Evolutionary conservation across 2,329 filamentous ascomycete genomes (phyloP).

Genomic region (Pochonia chlamydosporia): DNA sequence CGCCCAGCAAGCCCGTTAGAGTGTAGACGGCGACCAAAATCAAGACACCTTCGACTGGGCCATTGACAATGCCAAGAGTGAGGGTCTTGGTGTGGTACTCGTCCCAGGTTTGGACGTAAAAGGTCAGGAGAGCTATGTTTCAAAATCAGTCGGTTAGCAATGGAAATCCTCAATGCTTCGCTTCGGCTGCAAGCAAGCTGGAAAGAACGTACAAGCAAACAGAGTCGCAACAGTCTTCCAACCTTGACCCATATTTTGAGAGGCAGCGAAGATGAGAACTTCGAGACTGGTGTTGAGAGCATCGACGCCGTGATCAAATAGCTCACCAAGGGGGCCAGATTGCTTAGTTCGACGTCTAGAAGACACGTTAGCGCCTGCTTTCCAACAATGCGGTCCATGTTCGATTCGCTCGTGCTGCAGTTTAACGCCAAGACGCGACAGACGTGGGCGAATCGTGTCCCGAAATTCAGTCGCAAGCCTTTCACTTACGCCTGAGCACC

Average conservation of each 20-base stretch:
- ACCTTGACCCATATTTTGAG: conserved; percentile 87
- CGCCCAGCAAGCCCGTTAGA: conserved; percentile 78
- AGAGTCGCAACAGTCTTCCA: conserved; percentile 82
- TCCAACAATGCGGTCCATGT: background rate
- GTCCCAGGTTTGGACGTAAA: conserved; percentile 98
- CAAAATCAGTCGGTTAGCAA: conserved; percentile 1
- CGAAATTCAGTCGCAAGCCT: background rate
- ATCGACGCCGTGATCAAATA: conserved; percentile 97
- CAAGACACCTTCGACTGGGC: conserved; percentile 89
- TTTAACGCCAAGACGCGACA: background rate
- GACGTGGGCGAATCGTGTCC: background rate
- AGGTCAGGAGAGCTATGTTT: conserved; percentile 73
- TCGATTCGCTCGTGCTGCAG: background rate
- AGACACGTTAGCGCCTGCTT: background rate
- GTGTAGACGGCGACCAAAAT: conserved; percentile 77
- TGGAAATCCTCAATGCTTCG: background rate
- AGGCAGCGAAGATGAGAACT: conserved; percentile 83
- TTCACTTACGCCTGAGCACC: conserved; percentile 77
- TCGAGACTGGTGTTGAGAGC: conserved; percentile 94
- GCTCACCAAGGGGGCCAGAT: conserved; percentile 87
- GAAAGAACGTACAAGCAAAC: conserved; percentile 62
- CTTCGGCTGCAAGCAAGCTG: too few relatives aligned
- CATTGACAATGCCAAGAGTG: conserved; percentile 85
- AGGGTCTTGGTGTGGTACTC: conserved; percentile 98
- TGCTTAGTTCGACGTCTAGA: conserved; percentile 76